Evolutionary conservation across 1,139 yeast species (phyloP).

Genomic region (Candida freyschussii): DNA sequence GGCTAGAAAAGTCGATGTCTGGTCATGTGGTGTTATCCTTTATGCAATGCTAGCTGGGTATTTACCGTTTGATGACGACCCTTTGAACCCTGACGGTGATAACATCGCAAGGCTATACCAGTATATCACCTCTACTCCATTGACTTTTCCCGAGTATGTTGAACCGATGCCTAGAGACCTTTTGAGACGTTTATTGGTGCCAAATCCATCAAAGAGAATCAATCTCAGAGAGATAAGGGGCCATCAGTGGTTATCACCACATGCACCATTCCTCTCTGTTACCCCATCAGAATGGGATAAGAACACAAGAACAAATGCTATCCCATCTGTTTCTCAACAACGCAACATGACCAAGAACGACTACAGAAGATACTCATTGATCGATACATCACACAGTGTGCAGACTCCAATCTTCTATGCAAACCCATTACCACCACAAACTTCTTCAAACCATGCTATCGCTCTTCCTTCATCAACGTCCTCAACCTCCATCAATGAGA

Average conservation of each 20-base stretch:
- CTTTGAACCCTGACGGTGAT: slow-evolving; percentile 92
- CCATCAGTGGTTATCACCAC: slow-evolving; percentile 85
- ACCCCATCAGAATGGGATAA: slow-evolving; percentile 90
- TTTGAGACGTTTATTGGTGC: slow-evolving; percentile 74
- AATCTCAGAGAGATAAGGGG: slow-evolving; percentile 62
- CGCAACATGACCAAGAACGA: slow-evolving; percentile 21
- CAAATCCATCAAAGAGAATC: slow-evolving; percentile 81
- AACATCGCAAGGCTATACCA: slow-evolving; percentile 88
- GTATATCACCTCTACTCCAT: slow-evolving; percentile 84
- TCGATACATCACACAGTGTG: slow-evolving; percentile 29
- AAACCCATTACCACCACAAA: slow-evolving; percentile 43
- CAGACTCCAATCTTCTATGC: slow-evolving; percentile 33
- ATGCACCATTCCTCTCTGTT: slow-evolving; percentile 74
- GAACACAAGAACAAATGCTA: slow-evolving; percentile 10
- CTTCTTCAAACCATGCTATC: slow-evolving; percentile 47
- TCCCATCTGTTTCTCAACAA: slow-evolving; percentile 4
- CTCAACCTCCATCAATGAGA: slow-evolving; percentile 25
- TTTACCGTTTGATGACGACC: slow-evolving; percentile 96
- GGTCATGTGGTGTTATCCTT: slow-evolving; percentile 94
- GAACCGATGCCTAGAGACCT: slow-evolving; percentile 90
- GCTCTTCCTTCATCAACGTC: slow-evolving; percentile 41
- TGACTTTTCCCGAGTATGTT: slow-evolving; percentile 93
- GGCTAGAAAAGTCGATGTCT: slow-evolving; percentile 92
- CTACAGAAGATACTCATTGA: slow-evolving; percentile 36
- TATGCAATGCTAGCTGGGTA: slow-evolving; percentile 98